phyloP scores from a whole-genome alignment of 192 early-diverging fungal genomes.

The Backusella tarrabulga region DNA sequence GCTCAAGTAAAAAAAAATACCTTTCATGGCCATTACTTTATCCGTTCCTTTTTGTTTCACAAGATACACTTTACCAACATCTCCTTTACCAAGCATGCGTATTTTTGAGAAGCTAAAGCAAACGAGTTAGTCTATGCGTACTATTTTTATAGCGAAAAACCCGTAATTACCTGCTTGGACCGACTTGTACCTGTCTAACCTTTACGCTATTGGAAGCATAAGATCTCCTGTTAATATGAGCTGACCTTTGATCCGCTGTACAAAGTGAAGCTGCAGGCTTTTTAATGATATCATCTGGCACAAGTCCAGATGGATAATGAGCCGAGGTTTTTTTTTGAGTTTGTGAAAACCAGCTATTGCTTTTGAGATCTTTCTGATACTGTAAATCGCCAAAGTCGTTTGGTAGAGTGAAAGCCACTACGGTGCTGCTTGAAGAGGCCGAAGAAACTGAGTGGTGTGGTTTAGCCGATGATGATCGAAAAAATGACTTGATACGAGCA shows the following conservation, averaged over 20 bases:
- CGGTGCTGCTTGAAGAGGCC: background rate
- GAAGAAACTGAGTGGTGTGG: slow-evolving; percentile 6
- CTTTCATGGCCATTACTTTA: slow-evolving; percentile 95
- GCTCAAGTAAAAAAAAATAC: slow-evolving; percentile 26
- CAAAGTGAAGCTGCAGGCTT: background rate
- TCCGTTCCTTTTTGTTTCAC: slow-evolving; percentile 81
- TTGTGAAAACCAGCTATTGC: slow-evolving; percentile 10
- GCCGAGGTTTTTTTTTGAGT: background rate
- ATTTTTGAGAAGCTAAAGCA: slow-evolving; percentile 76
- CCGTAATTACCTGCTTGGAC: slow-evolving; percentile 57
- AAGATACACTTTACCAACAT: slow-evolving; percentile 95
- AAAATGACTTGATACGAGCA: slow-evolving; percentile 16
- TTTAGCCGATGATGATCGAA: background rate
- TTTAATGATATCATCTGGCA: slow-evolving; percentile 4
- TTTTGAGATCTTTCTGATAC: slow-evolving; percentile 6
- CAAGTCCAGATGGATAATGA: background rate
- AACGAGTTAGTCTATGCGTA: background rate
- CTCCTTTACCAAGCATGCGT: slow-evolving; percentile 91
- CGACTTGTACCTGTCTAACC: slow-evolving; percentile 77
- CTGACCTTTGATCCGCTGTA: slow-evolving; percentile 1
- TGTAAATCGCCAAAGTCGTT: slow-evolving; percentile 17
- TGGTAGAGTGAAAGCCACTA: background rate
- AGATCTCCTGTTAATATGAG: slow-evolving; percentile 39
- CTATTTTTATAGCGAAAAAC: no score
- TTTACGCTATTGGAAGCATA: slow-evolving; percentile 84